Evolutionary conservation across 73 alveolate genomes (phyloP).

Genomic region (Paramecium tetraurelia): DNA sequence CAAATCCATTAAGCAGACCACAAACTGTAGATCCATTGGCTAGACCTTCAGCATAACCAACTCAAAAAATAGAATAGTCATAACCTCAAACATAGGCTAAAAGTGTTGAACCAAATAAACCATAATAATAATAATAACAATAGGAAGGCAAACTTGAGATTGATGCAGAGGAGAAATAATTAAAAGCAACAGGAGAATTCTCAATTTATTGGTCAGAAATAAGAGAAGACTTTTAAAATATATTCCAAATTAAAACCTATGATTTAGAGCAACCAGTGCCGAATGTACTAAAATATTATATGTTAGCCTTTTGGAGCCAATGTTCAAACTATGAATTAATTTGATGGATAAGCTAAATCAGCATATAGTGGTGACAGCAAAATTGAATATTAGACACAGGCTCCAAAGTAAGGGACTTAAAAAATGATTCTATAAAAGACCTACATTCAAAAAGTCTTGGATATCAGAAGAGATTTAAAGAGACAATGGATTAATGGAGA

Average conservation of each 20-base stretch:
- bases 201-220: conserved; percentile 46
- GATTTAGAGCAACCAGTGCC: conserved; percentile 32
- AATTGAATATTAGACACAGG: conserved; percentile 33
- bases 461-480: conserved; percentile 22
- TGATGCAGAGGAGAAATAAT: neutral
- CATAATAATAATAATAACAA: neutral
- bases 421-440: neutral
- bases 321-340: neutral
- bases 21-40: conserved; percentile 57
- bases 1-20: conserved; percentile 50
- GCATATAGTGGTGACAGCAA: conserved; percentile 53
- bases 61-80: neutral
- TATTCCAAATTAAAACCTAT: conserved; percentile 36
- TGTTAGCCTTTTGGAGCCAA: conserved; percentile 53
- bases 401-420: neutral
- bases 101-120: neutral
- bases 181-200: conserved; percentile 11
- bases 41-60: neutral
- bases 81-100: neutral
- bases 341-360: conserved; percentile 37
- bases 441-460: neutral
- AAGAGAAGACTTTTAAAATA: conserved; percentile 36
- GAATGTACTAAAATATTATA: neutral
- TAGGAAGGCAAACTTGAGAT: neutral
- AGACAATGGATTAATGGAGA: conserved; percentile 70